phyloP scores from a whole-genome alignment of 441 rosid genomes.

The Erodium trifolium region DNA sequence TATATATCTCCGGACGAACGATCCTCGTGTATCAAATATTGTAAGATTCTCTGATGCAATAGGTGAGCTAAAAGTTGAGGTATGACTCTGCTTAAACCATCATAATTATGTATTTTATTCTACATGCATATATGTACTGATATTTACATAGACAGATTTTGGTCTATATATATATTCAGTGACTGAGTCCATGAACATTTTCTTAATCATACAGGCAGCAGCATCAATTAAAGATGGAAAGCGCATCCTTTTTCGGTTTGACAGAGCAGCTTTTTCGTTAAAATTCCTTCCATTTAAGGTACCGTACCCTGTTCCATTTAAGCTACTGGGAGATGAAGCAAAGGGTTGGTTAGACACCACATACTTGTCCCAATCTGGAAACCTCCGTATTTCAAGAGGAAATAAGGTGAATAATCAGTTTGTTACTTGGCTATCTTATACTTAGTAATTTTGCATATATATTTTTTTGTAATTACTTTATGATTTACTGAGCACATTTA shows the following conservation, averaged over 20 bases:
- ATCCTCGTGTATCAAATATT: conserved; percentile 79
- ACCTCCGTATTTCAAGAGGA: conserved; percentile 85
- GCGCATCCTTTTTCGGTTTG: conserved; percentile 62
- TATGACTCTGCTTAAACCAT: conserved; percentile 22
- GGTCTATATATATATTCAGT: not conserved
- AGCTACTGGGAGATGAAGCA: conserved; percentile 93
- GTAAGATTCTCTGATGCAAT: conserved; percentile 71
- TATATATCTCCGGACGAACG: conserved; percentile 54
- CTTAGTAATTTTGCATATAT: not conserved
- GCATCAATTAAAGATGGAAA: conserved; percentile 57
- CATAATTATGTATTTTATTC: not conserved
- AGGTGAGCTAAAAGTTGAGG: conserved; percentile 96
- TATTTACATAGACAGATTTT: not conserved
- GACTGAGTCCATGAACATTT: not conserved
- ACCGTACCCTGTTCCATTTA: conserved; percentile 91
- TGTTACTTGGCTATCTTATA: not conserved
- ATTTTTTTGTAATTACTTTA: not conserved
- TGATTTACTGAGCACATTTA: conserved; percentile 22
- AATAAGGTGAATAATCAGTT: conserved; percentile 55
- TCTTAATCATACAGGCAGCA: conserved; percentile 45
- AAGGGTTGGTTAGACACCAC: conserved; percentile 91
- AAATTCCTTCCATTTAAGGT: conserved; percentile 81
- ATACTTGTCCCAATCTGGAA: conserved; percentile 73
- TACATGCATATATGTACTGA: not conserved
- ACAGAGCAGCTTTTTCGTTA: conserved; percentile 67